Evolutionary conservation across 495 filamentous ascomycete species (phyloP), one percentile per base, ranked within the genome.

Genomic region (Thermothielavioides terrestris): DNA sequence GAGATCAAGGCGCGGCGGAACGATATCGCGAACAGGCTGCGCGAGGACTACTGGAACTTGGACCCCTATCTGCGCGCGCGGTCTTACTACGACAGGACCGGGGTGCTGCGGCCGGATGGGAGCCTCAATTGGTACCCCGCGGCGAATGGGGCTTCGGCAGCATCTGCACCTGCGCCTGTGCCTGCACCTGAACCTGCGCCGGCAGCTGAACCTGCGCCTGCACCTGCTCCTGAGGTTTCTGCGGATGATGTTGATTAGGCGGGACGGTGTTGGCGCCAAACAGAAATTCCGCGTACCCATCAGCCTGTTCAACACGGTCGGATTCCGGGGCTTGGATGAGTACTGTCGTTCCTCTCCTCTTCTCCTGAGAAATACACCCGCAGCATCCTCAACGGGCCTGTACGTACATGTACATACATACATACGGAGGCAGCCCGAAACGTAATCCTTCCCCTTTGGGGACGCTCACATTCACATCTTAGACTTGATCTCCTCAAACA

Each of bases 381-480:
- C 37, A 22, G 22, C n/a, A n/a, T n/a, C n/a, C n/a, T n/a, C n/a
- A n/a, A n/a, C n/a, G n/a, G n/a, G n/a, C n/a, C n/a, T n/a, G 26
- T 6, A 41, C 1, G 12, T n/a, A 14, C 4, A 3, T 23, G 11
- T 21, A 3, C 0, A 12, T 23, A 23, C 3, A 22, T 5, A 40
- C 37, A 40, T 6, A n/a, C n/a, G n/a, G n/a, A n/a, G n/a, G n/a
- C n/a, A n/a, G n/a, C n/a, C n/a, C n/a, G n/a, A n/a, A n/a, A n/a
- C n/a, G n/a, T n/a, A n/a, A n/a, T n/a, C n/a, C n/a, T 32, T 36
- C 21, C 23, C 17, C 6, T 12, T 10, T 2, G 2, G n/a, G n/a
- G n/a, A n/a, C n/a, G n/a, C n/a, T n/a, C n/a, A 3, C 17, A 51
- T 57, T 79, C 77, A 95, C 74, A 98, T 87, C 78, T 89, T 95